These are phyloP conservation scores for Vigna unguiculata DNA, from an alignment of 306 rosid genomes.

Conservation along the genomic window DNA sequence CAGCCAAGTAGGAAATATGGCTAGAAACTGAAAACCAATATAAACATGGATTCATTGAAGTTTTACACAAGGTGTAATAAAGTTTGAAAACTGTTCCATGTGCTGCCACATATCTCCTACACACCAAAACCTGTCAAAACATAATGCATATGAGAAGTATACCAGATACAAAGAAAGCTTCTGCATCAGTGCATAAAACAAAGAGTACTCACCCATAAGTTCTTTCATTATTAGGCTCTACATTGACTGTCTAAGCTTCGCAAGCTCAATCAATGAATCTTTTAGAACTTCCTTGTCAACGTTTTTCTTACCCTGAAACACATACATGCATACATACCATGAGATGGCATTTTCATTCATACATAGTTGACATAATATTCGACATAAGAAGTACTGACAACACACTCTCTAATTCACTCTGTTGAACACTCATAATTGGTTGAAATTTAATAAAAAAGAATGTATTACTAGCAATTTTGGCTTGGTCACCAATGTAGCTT, in stretches of 20 bases:
- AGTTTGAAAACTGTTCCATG: slow-evolving; percentile 28
- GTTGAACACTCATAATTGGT: neutral
- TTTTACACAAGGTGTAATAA: slow-evolving; percentile 34
- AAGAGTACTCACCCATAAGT: slow-evolving; percentile 47
- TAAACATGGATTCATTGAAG: slow-evolving; percentile 8
- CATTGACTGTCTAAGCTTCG: slow-evolving; percentile 52
- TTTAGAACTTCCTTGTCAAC: slow-evolving; percentile 53
- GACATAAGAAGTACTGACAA: neutral
- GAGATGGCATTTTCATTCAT: slow-evolving; percentile 7
- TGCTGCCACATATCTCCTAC: slow-evolving; percentile 5
- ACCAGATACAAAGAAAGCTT: slow-evolving; percentile 3
- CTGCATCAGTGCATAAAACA: slow-evolving; percentile 12
- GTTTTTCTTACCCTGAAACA: slow-evolving; percentile 64
- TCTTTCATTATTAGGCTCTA: slow-evolving; percentile 41
- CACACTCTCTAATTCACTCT: neutral
- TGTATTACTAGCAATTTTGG: neutral
- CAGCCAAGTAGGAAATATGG: slow-evolving; percentile 20
- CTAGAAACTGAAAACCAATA: slow-evolving; percentile 4
- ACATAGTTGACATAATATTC: slow-evolving; percentile 3
- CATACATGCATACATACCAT: slow-evolving; percentile 11
- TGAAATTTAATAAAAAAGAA: neutral
- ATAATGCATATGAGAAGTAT: neutral
- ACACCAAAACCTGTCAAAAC: slow-evolving; percentile 46
- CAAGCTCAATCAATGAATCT: slow-evolving; percentile 63
- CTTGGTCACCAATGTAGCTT: slow-evolving; percentile 6